Conservation (phyloP, 2,329 filamentous ascomycete species). For the Thielaviopsis cerberus region DNA sequence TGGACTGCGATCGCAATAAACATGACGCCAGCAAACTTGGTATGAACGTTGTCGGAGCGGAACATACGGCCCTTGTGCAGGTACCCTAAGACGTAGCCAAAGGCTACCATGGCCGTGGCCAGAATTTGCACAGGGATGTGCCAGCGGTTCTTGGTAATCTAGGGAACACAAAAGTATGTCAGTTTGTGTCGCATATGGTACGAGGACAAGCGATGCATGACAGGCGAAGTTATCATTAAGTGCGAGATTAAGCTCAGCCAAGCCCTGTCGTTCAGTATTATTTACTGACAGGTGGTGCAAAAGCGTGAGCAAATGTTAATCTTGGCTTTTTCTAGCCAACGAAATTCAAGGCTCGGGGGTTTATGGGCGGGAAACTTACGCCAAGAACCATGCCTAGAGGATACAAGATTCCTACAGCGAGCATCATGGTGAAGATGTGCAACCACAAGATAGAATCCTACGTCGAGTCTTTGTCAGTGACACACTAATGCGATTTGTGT, state of each 20-base stretch:
- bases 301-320: not conserved
- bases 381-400: slow-evolving; percentile 90
- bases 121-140: slow-evolving; percentile 76
- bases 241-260: not conserved
- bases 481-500: not conserved
- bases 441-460: slow-evolving; percentile 76
- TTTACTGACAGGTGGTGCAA: not conserved
- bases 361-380: slow-evolving; percentile 30
- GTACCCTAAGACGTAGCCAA: slow-evolving; percentile 85
- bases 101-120: slow-evolving; percentile 54
- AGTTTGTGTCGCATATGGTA: not conserved
- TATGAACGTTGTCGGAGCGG: slow-evolving; percentile 54
- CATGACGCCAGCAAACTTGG: slow-evolving; percentile 58
- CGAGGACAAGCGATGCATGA: not conserved
- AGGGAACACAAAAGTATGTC: slow-evolving; percentile 10
- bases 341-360: not conserved
- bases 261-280: not conserved
- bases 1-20: slow-evolving; percentile 66
- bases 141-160: slow-evolving; percentile 83
- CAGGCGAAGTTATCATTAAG: not conserved
- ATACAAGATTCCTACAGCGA: slow-evolving; percentile 82
- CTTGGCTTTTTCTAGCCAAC: not conserved
- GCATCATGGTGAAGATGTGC: slow-evolving; percentile 74
- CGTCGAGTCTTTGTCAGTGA: not conserved
- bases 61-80: slow-evolving; percentile 80